These are phyloP conservation scores for Saraca asoca DNA, from an alignment of 331 rosid species.

Conservation along the genomic window DNA sequence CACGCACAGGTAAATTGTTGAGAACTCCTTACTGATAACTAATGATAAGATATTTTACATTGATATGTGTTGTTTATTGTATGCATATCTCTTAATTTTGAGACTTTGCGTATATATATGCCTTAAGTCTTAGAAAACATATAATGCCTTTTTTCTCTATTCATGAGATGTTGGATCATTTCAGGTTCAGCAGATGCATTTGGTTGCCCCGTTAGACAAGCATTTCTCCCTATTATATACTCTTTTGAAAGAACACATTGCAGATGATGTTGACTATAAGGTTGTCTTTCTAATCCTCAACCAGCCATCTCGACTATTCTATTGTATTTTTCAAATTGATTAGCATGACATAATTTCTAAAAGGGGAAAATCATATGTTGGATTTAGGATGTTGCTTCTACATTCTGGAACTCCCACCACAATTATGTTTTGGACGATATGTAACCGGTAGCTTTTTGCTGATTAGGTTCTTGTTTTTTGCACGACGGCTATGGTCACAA, in stretches of 20 bases:
- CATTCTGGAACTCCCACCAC: conserved; percentile 2
- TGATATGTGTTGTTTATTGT: not conserved
- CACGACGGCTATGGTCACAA: conserved; percentile 95
- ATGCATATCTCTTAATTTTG: not conserved
- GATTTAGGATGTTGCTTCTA: conserved; percentile 10
- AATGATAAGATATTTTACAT: not conserved
- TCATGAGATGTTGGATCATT: conserved; percentile 40
- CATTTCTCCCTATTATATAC: conserved; percentile 68
- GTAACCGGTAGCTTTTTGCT: conserved; percentile 36
- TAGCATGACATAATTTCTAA: conserved; percentile 9
- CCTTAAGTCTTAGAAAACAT: conserved; percentile 5
- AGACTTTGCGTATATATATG: not conserved
- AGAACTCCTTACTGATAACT: conserved; percentile 5
- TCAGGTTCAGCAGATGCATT: conserved; percentile 80
- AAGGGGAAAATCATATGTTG: not conserved
- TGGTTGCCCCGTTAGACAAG: conserved; percentile 79
- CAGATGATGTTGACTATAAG: conserved; percentile 91
- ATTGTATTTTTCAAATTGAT: not conserved
- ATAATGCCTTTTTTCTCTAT: conserved; percentile 5
- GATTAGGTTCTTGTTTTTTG: conserved; percentile 92
- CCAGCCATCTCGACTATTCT: conserved; percentile 12
- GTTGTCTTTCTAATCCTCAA: conserved; percentile 45
- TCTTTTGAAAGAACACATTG: conserved; percentile 84
- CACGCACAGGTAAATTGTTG: conserved; percentile 72
- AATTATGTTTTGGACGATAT: conserved; percentile 9